Conservation (phyloP, 441 rosid genomes). For the Francoa sonchifolia region DNA sequence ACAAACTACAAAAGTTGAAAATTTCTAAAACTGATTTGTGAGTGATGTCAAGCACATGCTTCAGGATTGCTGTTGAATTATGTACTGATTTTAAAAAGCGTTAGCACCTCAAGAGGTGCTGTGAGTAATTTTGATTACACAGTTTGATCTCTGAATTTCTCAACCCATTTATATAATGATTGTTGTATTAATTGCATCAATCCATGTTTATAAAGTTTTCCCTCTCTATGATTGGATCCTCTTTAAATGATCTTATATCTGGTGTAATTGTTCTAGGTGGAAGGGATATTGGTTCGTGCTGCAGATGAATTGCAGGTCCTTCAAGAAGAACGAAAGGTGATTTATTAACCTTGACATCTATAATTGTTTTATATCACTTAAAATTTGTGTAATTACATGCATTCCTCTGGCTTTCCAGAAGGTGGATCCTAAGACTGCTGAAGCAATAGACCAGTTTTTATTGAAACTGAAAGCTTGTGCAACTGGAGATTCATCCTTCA, state of each 20-base stretch:
- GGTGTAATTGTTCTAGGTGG: slow-evolving; percentile 35
- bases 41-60: too few species aligned
- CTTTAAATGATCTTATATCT: slow-evolving; percentile 3
- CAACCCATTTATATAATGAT: too few species aligned
- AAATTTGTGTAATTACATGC: background rate
- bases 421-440: slow-evolving; percentile 79
- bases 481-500: slow-evolving; percentile 45
- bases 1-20: too few species aligned
- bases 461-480: slow-evolving; percentile 73
- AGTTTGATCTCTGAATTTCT: too few species aligned
- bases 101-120: too few species aligned
- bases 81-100: too few species aligned
- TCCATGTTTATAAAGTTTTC: background rate
- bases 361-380: slow-evolving; percentile 1
- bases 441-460: slow-evolving; percentile 77
- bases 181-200: too few species aligned
- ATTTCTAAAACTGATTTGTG: too few species aligned
- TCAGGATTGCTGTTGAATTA: too few species aligned
- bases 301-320: slow-evolving; percentile 76
- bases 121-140: too few species aligned
- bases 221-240: background rate
- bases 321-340: slow-evolving; percentile 86
- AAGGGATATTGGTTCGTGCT: slow-evolving; percentile 73
- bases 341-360: slow-evolving; percentile 3
- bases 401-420: slow-evolving; percentile 35